Conservation (phyloP, 2,329 filamentous ascomycete genomes). For the Phyllosticta ampelicida region DNA sequence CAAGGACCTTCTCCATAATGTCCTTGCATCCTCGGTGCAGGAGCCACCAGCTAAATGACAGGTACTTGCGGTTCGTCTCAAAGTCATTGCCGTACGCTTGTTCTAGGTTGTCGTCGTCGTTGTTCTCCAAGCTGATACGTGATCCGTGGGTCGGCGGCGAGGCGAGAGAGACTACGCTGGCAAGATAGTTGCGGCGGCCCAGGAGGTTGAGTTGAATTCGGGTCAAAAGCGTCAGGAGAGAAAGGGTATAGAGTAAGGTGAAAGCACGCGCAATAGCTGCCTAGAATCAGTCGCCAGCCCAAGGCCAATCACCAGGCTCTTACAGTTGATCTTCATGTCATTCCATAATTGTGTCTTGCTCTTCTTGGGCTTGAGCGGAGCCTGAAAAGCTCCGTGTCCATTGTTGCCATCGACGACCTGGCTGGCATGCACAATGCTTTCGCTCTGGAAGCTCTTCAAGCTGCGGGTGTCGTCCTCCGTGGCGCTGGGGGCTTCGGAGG, state of each 20-base stretch:
- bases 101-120: slow-evolving; percentile 77
- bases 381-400: slow-evolving; percentile 18
- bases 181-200: slow-evolving; percentile 87
- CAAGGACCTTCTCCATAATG: slow-evolving; percentile 68
- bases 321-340: slow-evolving; percentile 91
- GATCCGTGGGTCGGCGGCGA: slow-evolving; percentile 57
- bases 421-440: slow-evolving; percentile 74
- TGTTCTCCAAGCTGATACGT: slow-evolving; percentile 82
- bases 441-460: slow-evolving; percentile 63
- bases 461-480: slow-evolving; percentile 72
- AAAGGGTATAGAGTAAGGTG: slow-evolving; percentile 83
- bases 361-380: slow-evolving; percentile 51
- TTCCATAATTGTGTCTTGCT: slow-evolving; percentile 94
- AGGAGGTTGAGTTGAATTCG: slow-evolving; percentile 94
- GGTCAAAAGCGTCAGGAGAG: slow-evolving; percentile 81
- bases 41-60: slow-evolving; percentile 98
- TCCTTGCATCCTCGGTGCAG: slow-evolving; percentile 82
- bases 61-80: slow-evolving; percentile 86
- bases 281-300: neutral
- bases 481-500: slow-evolving; percentile 13
- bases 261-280: slow-evolving; percentile 81
- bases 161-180: slow-evolving; percentile 84
- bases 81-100: slow-evolving; percentile 86
- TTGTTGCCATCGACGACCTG: slow-evolving; percentile 52
- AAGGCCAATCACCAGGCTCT: slow-evolving; percentile 24